Evolutionary conservation across 768 basidiomycete species (phyloP).

Genomic region (Rhodosporidiobolus sp.): DNA sequence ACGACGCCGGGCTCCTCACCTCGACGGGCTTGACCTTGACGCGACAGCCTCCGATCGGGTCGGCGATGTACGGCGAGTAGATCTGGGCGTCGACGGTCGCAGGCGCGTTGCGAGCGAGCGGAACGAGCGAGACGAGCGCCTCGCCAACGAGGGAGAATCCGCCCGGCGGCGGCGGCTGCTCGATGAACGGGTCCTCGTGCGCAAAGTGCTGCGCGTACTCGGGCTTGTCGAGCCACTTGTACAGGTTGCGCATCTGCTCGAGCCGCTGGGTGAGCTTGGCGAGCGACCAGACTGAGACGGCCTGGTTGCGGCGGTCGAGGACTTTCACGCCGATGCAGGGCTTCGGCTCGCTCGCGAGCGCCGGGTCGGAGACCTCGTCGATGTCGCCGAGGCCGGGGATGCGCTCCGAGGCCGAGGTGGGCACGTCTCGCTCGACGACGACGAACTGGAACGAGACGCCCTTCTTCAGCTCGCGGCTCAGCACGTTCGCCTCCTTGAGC

Average conservation of each 20-base stretch:
- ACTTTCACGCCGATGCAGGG: slow-evolving; percentile 87
- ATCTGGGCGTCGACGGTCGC: slow-evolving; percentile 68
- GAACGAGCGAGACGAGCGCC: slow-evolving; percentile 73
- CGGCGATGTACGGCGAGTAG: slow-evolving; percentile 87
- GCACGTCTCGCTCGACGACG: slow-evolving; percentile 77
- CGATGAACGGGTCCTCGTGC: slow-evolving; percentile 87
- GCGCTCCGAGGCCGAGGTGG: slow-evolving; percentile 76
- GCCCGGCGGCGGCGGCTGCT: slow-evolving; percentile 62
- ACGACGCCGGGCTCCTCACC: slow-evolving; percentile 55
- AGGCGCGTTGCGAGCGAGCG: slow-evolving; percentile 60
- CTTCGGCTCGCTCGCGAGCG: slow-evolving; percentile 67
- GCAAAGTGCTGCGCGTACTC: slow-evolving; percentile 93
- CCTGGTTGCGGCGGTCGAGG: slow-evolving; percentile 77
- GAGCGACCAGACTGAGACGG: slow-evolving; percentile 87
- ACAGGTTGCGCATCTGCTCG: slow-evolving; percentile 87
- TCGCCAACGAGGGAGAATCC: slow-evolving; percentile 91
- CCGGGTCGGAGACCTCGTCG: slow-evolving; percentile 84
- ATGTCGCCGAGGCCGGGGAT: slow-evolving; percentile 85
- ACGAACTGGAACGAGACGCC: slow-evolving; percentile 89
- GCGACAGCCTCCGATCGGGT: slow-evolving; percentile 92
- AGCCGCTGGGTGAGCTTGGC: slow-evolving; percentile 83
- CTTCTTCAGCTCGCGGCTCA: slow-evolving; percentile 82
- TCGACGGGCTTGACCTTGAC: slow-evolving; percentile 77
- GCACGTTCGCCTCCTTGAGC: slow-evolving; percentile 91
- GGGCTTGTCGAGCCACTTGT: slow-evolving; percentile 83